A percentile compares a stretch with the other conserved stretches of the same genome.
Evolutionary conservation across 495 filamentous ascomycete species (phyloP).

Genomic region (Cenococcum geophilum): DNA sequence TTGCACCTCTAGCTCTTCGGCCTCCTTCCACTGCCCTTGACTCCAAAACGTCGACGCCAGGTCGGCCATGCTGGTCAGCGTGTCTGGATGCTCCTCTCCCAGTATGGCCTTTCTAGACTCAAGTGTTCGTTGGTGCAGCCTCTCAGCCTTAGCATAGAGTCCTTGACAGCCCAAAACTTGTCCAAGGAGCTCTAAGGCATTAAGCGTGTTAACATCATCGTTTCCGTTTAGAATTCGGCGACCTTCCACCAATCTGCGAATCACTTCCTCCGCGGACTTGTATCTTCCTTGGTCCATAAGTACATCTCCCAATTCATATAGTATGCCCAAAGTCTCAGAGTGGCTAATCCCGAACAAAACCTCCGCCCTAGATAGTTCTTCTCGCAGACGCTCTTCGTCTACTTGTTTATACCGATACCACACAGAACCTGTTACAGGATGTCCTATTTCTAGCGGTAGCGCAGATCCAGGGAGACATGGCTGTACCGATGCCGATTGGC

Average conservation of each 20-base stretch:
- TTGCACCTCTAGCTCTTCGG: too few species aligned
- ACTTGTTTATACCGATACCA: conserved; percentile 17
- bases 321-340: conserved; percentile 16
- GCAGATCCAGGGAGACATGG: neutral
- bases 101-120: too few species aligned
- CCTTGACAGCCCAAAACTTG: conserved; percentile 16
- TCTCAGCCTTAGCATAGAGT: conserved; percentile 15
- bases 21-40: too few species aligned
- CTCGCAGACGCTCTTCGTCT: conserved; percentile 20
- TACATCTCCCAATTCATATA: conserved; percentile 18
- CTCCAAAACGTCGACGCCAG: too few species aligned
- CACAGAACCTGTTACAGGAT: conserved; percentile 5
- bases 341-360: conserved; percentile 7
- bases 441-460: too few species aligned
- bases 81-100: too few species aligned
- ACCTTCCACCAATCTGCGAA: conserved; percentile 21
- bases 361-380: conserved; percentile 21
- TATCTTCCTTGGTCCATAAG: conserved; percentile 27
- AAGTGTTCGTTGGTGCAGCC: conserved; percentile 14
- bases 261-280: conserved; percentile 19
- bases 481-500: conserved; percentile 7
- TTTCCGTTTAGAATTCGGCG: conserved; percentile 6
- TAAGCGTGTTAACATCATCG: conserved; percentile 13
- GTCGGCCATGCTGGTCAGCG: too few species aligned
- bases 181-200: too few species aligned